Base-by-base conservation (phyloP, 306 rosid species). In the Casuarina cunninghamiana region DNA sequence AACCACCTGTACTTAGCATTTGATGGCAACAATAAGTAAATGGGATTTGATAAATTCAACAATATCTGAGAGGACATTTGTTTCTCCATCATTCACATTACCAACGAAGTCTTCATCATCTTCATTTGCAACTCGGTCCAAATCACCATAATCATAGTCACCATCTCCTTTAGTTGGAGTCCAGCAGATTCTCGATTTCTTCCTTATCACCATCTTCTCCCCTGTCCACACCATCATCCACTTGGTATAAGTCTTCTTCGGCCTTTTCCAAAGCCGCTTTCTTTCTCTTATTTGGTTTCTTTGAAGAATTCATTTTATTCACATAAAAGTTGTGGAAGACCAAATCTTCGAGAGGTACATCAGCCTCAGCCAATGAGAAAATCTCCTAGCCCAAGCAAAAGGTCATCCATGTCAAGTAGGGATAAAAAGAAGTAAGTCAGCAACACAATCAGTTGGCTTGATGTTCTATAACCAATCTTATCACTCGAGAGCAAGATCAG, bases 331-430 rank as follows among this genome's bases (percentile, higher is more conserved):
- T 96, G 80, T 96, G 99, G 85, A 96, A 96, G 54, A 93, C 97
- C 21, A 96, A 94, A 79, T 96, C 99, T 79, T 96, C 98, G 0
- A 98, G 94, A 2, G 96, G 91, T n/a, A 96, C 98, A 84, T 96
- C 99, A 72, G 26, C 91, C 78, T 96, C 99, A 6, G 88, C 96
- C 62, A 96, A 83, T 7, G 91, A 87, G 10, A 95, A 89, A 83
- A 96, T 91, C 67, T 93, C n/a, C 96, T 15, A 88, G 75, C 17
- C 98, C 98, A 66, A 93, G 80, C 77, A 93, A 85, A 45, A 83
- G 96, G 81, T 86, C 83, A 81, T 85, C 84, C 79, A 90, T 76
- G 77, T 89, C 89, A 87, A 93, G 84, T 98, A 93, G 88, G 76
- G 75, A 54, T n/a, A 75, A 76, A 21, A n/a, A 67, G 57, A 82